Conservation (phyloP, 805 yeast species). For the Hanseniaspora mollemarum region DNA sequence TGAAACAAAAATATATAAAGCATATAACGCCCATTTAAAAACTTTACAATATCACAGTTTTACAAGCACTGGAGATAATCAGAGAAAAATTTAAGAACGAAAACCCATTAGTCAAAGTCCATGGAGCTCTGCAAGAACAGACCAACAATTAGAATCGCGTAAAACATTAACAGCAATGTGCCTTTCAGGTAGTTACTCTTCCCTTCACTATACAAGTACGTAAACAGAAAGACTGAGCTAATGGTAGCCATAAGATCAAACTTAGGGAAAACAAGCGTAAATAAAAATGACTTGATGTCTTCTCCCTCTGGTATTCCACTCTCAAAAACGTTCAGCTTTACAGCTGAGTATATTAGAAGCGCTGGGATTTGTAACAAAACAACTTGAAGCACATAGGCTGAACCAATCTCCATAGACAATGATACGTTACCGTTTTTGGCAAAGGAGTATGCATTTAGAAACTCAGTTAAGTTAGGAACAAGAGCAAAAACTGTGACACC, state of each 20-base stretch:
- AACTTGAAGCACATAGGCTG: conserved; percentile 94
- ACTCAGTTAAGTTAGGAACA: conserved; percentile 95
- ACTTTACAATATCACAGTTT: too few relatives aligned
- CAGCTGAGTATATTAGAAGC: conserved; percentile 64
- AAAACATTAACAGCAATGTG: conserved; percentile 67
- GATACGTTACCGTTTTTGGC: conserved; percentile 95
- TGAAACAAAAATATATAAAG: too few relatives aligned
- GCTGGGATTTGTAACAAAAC: conserved; percentile 89
- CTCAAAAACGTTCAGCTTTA: conserved; percentile 31
- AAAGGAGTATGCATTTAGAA: conserved; percentile 90
- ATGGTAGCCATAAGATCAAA: conserved; percentile 89
- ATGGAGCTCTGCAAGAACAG: conserved; percentile 49
- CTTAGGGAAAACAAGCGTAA: conserved; percentile 79
- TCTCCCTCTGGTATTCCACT: conserved; percentile 20
- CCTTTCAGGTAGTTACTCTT: conserved; percentile 95
- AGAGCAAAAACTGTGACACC: conserved; percentile 92
- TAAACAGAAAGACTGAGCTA: conserved; percentile 76
- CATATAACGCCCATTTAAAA: too few relatives aligned
- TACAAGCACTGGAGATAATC: too few relatives aligned
- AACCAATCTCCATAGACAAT: conserved; percentile 92
- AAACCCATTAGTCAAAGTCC: conserved; percentile 1
- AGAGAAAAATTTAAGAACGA: too few relatives aligned
- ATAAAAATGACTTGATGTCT: conserved; percentile 34
- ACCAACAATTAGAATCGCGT: conserved; percentile 64
- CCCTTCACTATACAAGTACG: conserved; percentile 93